Evolutionary conservation across 2,329 filamentous ascomycete species (phyloP).

Genomic region (Dryadomyces sulphureus): DNA sequence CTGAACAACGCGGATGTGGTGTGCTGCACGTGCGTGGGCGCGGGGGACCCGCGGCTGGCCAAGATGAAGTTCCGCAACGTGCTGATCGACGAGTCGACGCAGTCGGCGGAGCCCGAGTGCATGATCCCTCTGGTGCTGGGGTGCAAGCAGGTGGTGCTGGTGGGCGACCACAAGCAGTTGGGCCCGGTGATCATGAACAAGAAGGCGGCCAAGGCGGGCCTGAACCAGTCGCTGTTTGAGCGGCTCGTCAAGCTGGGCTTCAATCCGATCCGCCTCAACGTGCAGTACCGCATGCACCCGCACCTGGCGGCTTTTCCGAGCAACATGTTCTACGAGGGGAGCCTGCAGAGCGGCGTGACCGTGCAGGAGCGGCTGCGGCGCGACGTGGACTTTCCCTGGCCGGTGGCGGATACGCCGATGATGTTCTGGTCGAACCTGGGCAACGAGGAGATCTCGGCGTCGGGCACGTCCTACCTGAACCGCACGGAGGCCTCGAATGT

Average conservation of each 20-base stretch:
- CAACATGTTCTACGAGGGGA: constrained; percentile 99
- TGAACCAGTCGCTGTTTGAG: constrained; percentile 98
- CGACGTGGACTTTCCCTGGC: constrained; percentile 97
- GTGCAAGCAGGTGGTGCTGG: constrained; percentile 97
- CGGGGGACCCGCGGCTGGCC: constrained; percentile 82
- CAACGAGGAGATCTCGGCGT: constrained; percentile 95
- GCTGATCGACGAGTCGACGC: constrained; percentile 93
- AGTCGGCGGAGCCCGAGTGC: constrained; percentile 94
- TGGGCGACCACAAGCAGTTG: constrained; percentile 95
- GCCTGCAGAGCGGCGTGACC: constrained; percentile 90
- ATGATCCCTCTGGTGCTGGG: constrained; percentile 96
- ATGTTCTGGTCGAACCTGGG: constrained; percentile 99
- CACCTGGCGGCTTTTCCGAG: constrained; percentile 94
- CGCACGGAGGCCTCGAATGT: constrained; percentile 94
- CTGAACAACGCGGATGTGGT: constrained; percentile 92
- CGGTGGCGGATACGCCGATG: constrained; percentile 86
- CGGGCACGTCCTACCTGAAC: constrained; percentile 94
- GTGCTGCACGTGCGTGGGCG: constrained; percentile 96
- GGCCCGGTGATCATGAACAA: constrained; percentile 99
- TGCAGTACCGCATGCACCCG: constrained; percentile 98
- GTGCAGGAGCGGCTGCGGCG: constrained; percentile 74
- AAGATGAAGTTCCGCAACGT: constrained; percentile 99
- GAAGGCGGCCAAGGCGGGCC: constrained; percentile 91
- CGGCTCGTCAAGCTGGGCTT: constrained; percentile 85
- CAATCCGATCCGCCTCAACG: constrained; percentile 82